Evolutionary conservation across 2,329 filamentous ascomycete species (phyloP).

Genomic region (Gremmenia infestans): DNA sequence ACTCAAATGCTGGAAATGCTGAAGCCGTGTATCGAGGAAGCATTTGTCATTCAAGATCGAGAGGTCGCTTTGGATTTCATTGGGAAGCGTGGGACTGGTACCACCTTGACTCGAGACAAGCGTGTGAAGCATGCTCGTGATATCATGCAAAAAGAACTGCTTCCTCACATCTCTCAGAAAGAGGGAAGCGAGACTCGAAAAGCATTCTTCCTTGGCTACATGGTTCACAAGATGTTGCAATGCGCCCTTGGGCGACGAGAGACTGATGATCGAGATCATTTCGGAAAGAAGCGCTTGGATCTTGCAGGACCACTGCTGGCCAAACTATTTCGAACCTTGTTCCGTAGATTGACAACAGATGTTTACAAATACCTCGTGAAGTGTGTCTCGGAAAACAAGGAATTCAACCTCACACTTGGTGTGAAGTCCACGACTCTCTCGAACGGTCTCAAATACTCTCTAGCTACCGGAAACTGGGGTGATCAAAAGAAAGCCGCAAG

Average conservation of each 20-base stretch:
- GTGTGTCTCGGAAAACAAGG: slow-evolving; percentile 81
- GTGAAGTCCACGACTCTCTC: slow-evolving; percentile 89
- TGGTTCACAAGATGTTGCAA: slow-evolving; percentile 94
- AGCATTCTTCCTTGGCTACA: slow-evolving; percentile 97
- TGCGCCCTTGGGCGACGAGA: slow-evolving; percentile 89
- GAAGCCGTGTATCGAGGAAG: slow-evolving; percentile 94
- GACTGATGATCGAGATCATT: slow-evolving; percentile 96
- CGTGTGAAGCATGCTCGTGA: slow-evolving; percentile 90
- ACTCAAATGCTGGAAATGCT: slow-evolving; percentile 97
- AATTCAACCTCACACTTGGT: slow-evolving; percentile 86
- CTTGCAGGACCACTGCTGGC: slow-evolving; percentile 89
- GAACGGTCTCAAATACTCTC: slow-evolving; percentile 91
- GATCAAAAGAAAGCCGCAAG: slow-evolving; percentile 98
- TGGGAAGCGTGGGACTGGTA: slow-evolving; percentile 77
- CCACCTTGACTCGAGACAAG: slow-evolving; percentile 74
- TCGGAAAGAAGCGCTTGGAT: slow-evolving; percentile 97
- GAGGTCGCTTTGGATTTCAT: slow-evolving; percentile 95
- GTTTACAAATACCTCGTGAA: slow-evolving; percentile 87
- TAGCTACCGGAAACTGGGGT: slow-evolving; percentile 98
- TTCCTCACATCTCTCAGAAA: slow-evolving; percentile 93
- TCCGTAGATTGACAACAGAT: slow-evolving; percentile 86
- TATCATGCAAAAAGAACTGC: slow-evolving; percentile 92
- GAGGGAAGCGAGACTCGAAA: slow-evolving; percentile 95
- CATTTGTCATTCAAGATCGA: slow-evolving; percentile 91
- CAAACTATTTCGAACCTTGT: slow-evolving; percentile 91